Base-by-base conservation (phyloP, 345 rosid genomes). In the Triadica sebifera region DNA sequence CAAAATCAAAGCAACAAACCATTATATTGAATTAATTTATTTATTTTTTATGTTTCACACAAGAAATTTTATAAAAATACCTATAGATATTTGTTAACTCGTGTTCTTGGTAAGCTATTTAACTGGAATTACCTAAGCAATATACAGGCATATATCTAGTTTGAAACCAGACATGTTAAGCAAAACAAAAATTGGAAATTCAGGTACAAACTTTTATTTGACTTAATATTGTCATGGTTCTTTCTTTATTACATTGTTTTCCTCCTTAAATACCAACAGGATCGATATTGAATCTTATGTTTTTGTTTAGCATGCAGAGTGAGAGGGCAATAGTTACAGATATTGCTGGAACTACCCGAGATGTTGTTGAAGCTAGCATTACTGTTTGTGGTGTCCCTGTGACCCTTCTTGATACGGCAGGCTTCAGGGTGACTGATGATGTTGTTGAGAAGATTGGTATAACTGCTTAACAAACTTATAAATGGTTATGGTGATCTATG, bases 321-420 rank as follows among this genome's bases (percentile, higher is more conserved):
- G 97, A 94, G 85, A 90, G 89, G 81, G 96, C 98, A 58, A 94
- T 94, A 76, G 98, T 94, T 82, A 92, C 97, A 60, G 94, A 94
- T 75, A 85, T 94, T 73, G 97, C 98, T 66, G 98, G 98, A 67
- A 94, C 97, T 29, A 92, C 97, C 34, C 82, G 98, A 67, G 98
- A 94, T 78, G 89, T 90, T 51, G 89, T 94, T 39, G 98, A 94
- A 86, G 96, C 97, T 73, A 87, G 82, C 80, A 76, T 94, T 50
- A 81, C 92, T 17, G 85, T 94, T 69, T 81, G 85, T 75, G 94
- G 96, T 19, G 83, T 94, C 7, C 93, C 97, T 69, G 89, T 94
- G 71, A 90, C 87, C 3, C 97, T 94, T 80, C 96, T 94, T 66
- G 98, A 92, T 81, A 94, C 98, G 5, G 98, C 98, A 67, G 98